Percentiles rank a stretch among this genome's conserved stretches.
Evolutionary conservation across 1,139 yeast genomes (phyloP).

Genomic region (Scheffersomyces segobiensis): DNA sequence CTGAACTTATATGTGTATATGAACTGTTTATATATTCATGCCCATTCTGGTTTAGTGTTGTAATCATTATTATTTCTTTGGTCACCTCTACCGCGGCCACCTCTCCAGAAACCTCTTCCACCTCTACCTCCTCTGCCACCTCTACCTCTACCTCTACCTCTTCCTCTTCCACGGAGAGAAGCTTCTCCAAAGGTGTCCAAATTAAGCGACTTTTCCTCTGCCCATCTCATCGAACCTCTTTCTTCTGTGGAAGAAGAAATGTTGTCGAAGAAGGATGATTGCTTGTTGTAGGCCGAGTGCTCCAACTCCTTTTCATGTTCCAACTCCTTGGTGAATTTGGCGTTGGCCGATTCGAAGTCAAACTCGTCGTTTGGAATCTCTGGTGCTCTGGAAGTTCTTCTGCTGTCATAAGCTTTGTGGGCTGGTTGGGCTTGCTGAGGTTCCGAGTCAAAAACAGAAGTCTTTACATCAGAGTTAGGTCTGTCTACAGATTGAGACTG

Average conservation of each 20-base stretch:
- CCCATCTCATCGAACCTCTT: slow-evolving; percentile 51
- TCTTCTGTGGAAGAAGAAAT: slow-evolving; percentile 42
- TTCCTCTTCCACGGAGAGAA: slow-evolving; percentile 30
- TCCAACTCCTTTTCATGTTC: slow-evolving; percentile 20
- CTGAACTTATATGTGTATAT: not conserved
- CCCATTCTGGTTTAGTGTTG: slow-evolving; percentile 43
- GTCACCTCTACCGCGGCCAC: slow-evolving; percentile 26
- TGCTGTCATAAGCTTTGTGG: slow-evolving; percentile 10
- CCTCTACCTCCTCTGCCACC: slow-evolving; percentile 30
- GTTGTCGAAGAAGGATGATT: slow-evolving; percentile 28
- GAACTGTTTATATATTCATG: slow-evolving; percentile 14
- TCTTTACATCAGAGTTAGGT: slow-evolving; percentile 10
- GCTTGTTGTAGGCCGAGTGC: slow-evolving; percentile 19
- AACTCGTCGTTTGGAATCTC: slow-evolving; percentile 30
- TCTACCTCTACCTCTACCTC: slow-evolving; percentile 35
- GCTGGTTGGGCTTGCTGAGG: slow-evolving; percentile 38
- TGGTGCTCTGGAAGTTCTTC: slow-evolving; percentile 32
- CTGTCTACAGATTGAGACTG: slow-evolving; percentile 7
- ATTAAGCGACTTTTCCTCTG: slow-evolving; percentile 53
- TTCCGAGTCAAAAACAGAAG: slow-evolving; percentile 24
- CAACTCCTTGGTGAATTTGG: slow-evolving; percentile 46
- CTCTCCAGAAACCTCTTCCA: slow-evolving; percentile 24
- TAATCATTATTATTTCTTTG: slow-evolving; percentile 18
- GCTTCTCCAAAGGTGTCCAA: slow-evolving; percentile 29
- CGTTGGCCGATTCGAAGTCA: slow-evolving; percentile 53